Conservation (phyloP, 2,329 filamentous ascomycete genomes). For the Alternaria angustiovoidea region DNA sequence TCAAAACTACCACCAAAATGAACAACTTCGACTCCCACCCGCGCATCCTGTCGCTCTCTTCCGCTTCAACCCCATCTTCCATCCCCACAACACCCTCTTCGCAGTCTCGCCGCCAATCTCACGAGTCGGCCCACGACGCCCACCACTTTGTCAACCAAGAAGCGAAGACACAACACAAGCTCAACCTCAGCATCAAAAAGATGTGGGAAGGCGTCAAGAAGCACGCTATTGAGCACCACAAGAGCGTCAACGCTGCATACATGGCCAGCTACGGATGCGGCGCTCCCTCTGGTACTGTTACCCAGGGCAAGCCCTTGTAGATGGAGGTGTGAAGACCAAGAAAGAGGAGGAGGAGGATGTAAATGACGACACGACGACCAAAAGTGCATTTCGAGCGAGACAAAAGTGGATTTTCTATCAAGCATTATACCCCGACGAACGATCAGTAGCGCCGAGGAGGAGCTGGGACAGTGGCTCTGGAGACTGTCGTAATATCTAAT, state of each 20-base stretch:
- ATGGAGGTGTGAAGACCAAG: neutral
- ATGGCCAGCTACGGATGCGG: constrained; percentile 34
- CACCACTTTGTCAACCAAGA: constrained; percentile 31
- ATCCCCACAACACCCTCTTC: constrained; percentile 17
- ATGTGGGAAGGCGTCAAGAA: constrained; percentile 42
- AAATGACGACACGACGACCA: neutral
- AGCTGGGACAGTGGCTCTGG: neutral
- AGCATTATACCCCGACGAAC: constrained; percentile 18
- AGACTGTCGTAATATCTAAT: neutral
- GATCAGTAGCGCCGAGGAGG: constrained; percentile 3
- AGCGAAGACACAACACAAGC: constrained; percentile 25
- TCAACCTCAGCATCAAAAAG: constrained; percentile 37
- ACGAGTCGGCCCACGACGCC: constrained; percentile 33
- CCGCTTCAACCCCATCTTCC: constrained; percentile 13
- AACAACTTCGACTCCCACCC: constrained; percentile 32
- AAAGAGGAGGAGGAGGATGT: neutral
- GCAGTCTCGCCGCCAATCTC: constrained; percentile 26
- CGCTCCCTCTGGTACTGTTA: neutral
- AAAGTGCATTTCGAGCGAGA: neutral
- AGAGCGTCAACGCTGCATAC: constrained; percentile 41
- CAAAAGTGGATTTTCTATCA: constrained; percentile 10
- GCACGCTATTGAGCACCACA: constrained; percentile 39
- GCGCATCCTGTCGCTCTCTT: constrained; percentile 30
- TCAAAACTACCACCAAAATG: constrained; percentile 20
- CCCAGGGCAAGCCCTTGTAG: neutral